Conservation (phyloP, 306 rosid genomes). For the Arachis stenosperma region DNA sequence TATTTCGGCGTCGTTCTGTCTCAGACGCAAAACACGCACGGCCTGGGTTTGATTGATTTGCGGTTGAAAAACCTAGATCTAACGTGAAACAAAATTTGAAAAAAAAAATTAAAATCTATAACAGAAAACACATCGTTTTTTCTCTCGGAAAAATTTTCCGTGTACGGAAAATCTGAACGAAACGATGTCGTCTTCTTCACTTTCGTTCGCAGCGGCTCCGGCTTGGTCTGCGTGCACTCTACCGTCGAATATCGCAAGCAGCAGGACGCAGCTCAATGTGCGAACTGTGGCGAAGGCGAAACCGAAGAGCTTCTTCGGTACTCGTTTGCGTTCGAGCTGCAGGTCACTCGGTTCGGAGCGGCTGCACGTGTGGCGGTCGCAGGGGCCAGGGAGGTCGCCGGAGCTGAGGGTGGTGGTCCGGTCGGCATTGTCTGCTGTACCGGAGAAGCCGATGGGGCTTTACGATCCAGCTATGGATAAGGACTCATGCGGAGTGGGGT, state of each 20-base stretch:
- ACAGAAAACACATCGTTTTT: neutral
- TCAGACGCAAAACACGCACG: neutral
- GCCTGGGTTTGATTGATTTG: neutral
- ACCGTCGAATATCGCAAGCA: slow-evolving; percentile 23
- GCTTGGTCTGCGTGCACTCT: slow-evolving; percentile 22
- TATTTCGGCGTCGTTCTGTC: neutral
- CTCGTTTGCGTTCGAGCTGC: slow-evolving; percentile 54
- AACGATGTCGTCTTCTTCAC: slow-evolving; percentile 56
- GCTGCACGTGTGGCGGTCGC: slow-evolving; percentile 67
- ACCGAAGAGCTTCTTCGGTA: slow-evolving; percentile 59
- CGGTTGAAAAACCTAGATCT: slow-evolving; percentile 23
- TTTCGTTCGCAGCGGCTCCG: slow-evolving; percentile 49
- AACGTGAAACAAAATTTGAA: neutral
- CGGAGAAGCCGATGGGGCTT: slow-evolving; percentile 87
- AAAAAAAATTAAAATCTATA: neutral
- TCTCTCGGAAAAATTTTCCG: neutral
- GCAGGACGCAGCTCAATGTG: slow-evolving; percentile 42
- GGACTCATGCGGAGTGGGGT: slow-evolving; percentile 97
- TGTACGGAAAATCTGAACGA: neutral
- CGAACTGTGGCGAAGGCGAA: slow-evolving; percentile 41
- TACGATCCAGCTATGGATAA: slow-evolving; percentile 92
- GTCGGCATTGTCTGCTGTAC: slow-evolving; percentile 77
- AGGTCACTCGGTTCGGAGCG: slow-evolving; percentile 51
- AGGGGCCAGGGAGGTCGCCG: slow-evolving; percentile 79
- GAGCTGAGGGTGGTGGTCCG: slow-evolving; percentile 67